phyloP scores from a whole-genome alignment of 108 stramenopile genomes.

The Skeletonema grethae region DNA sequence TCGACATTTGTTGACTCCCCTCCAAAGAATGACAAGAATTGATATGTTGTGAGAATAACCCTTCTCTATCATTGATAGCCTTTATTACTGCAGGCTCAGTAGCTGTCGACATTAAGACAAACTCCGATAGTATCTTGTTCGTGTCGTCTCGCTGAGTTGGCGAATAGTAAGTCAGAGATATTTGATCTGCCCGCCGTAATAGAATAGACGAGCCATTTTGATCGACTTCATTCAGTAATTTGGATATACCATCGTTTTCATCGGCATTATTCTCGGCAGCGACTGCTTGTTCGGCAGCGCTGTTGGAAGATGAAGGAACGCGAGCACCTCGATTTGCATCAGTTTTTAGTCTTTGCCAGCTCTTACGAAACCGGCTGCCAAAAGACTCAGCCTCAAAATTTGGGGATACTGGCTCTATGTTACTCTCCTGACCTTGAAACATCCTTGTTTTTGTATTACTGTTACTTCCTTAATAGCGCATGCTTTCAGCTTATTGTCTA shows the following conservation, averaged over 20 bases:
- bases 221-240: constrained; percentile 18
- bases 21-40: constrained; percentile 14
- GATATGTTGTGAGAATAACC: neutral
- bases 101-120: neutral
- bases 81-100: neutral
- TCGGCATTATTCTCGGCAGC: neutral
- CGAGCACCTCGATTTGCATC: too few species aligned
- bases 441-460: too few species aligned
- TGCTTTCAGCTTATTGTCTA: too few species aligned
- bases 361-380: neutral
- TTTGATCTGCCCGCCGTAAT: constrained; percentile 15
- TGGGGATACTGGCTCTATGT: neutral
- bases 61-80: constrained; percentile 5
- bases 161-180: constrained; percentile 14
- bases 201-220: constrained; percentile 15
- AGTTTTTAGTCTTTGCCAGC: neutral
- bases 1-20: constrained; percentile 10
- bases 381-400: neutral
- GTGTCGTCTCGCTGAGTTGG: neutral
- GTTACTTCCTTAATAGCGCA: too few species aligned
- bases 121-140: constrained; percentile 12
- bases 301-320: neutral
- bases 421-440: neutral
- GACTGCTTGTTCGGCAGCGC: neutral
- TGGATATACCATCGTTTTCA: neutral